Evolutionary conservation across 2,329 filamentous ascomycete species (phyloP), one percentile per base, ranked within the genome.

Genomic region (Paraphaeosphaeria minitans): DNA sequence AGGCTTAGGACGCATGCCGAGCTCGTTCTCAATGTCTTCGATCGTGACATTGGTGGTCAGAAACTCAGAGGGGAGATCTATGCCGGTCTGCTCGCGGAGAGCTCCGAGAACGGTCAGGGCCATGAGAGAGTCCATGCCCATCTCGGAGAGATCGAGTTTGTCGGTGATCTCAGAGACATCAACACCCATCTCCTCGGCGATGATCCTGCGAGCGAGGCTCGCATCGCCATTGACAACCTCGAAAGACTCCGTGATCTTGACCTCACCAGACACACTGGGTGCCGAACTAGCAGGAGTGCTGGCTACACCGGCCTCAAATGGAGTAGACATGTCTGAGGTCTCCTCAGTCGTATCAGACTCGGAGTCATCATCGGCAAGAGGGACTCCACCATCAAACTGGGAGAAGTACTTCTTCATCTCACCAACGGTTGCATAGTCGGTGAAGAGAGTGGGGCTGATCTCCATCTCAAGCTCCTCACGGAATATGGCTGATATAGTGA

Each of bases 161-260:
- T 84, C 81, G 2, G 79, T 81, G 61, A 84, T 80, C 65, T 83
- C 81, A 16, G 78, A 76, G 12, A 89, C 79, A 24, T 88, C 85
- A n/a, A 91, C 85, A 57, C 87, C 87, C 83, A 91, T 90, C 74
- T 83, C 81, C 55, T 81, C 77, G 14, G 81, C 81, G 39, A 83
- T 76, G 57, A 83, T 79, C 69, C 79, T 79, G 56, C 80, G 79
- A 21, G 81, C 81, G 45, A 82, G 65, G 53, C 78, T 81, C 37
- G 79, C 73, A 41, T 78, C 78, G 27, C 77, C 75, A 49, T 76
- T 72, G 13, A 76, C 71, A 4, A 68, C 63, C 27, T 63, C 61
- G 27, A 67, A 64, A 16, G 71, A 70, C 39, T 77, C 71, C 22
- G 77, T 74, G 53, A 68, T 55, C 7, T 72, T 66, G 35, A 72